phyloP scores from a whole-genome alignment of 768 basidiomycete genomes.

The Pisolithus orientalis region DNA sequence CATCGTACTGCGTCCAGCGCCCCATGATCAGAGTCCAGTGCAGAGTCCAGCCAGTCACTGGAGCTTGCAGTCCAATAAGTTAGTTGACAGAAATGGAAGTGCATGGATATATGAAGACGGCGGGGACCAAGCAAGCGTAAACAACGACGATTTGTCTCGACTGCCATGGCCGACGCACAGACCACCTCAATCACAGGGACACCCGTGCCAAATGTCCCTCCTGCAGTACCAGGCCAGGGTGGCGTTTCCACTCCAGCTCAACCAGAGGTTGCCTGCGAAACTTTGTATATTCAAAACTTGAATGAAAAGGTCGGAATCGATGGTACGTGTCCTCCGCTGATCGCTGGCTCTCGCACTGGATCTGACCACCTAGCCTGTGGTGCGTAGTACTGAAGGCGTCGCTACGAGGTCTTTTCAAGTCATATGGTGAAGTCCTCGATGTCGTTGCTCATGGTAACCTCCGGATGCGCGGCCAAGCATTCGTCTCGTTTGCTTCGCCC shows the following conservation, averaged over 20 bases:
- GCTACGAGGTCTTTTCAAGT: conserved; percentile 82
- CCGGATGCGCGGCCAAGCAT: conserved; percentile 98
- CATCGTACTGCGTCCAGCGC: conserved; percentile 35
- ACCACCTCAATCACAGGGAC: conserved; percentile 24
- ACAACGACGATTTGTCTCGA: conserved; percentile 11
- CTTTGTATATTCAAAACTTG: conserved; percentile 92
- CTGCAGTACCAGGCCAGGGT: conserved; percentile 9
- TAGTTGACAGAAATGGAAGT: neutral
- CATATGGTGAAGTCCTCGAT: conserved; percentile 88
- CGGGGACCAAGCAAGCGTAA: conserved; percentile 12
- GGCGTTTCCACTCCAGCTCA: conserved; percentile 21
- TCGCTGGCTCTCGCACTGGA: conserved; percentile 2
- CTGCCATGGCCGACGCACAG: conserved; percentile 33
- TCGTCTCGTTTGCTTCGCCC: conserved; percentile 82
- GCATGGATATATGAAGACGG: conserved; percentile 12
- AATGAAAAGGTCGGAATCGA: conserved; percentile 90
- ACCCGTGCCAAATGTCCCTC: conserved; percentile 18
- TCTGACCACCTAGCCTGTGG: conserved; percentile 5
- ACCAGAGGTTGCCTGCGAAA: conserved; percentile 61
- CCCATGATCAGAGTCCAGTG: conserved; percentile 19
- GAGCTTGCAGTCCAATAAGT: neutral
- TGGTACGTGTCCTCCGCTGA: conserved; percentile 32
- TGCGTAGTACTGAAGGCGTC: conserved; percentile 79
- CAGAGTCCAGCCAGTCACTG: conserved; percentile 17
- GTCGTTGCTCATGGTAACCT: conserved; percentile 94